phyloP scores from a whole-genome alignment of 129 eudicot species.

The Tanacetum coccineum region DNA sequence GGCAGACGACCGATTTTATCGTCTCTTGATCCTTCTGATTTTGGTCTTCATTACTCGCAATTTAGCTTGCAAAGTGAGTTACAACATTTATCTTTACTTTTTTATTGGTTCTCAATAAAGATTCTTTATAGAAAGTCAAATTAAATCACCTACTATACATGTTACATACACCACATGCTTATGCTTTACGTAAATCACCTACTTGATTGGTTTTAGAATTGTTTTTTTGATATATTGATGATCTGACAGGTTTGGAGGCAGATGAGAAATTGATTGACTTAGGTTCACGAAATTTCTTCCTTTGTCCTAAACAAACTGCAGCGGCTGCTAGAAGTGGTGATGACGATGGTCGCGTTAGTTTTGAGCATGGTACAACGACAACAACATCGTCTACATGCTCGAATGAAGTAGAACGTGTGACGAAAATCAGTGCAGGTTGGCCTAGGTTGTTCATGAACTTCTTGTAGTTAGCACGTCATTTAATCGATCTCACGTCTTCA shows the following conservation, averaged over 20 bases:
- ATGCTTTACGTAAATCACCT: no score
- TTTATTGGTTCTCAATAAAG: no score
- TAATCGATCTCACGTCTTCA: neutral
- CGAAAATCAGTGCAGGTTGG: constrained; percentile 43
- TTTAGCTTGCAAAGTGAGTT: constrained; percentile 89
- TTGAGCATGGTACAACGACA: neutral
- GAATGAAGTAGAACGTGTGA: constrained; percentile 39
- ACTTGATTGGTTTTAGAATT: neutral
- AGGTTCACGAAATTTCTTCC: constrained; percentile 95
- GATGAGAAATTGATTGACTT: constrained; percentile 62
- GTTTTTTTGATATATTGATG: constrained; percentile 11
- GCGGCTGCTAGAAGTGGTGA: constrained; percentile 15
- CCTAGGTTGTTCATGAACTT: constrained; percentile 56
- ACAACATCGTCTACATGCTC: constrained; percentile 37
- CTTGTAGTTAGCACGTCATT: constrained; percentile 12
- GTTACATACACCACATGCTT: no score
- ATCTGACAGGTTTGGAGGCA: constrained; percentile 59
- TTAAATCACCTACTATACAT: no score
- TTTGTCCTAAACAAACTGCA: constrained; percentile 40
- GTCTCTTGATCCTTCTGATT: constrained; percentile 30
- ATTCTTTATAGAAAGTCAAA: no score
- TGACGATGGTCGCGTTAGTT: constrained; percentile 5
- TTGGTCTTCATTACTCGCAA: constrained; percentile 94
- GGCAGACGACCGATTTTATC: constrained; percentile 60
- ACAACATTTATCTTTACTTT: neutral